These are phyloP conservation scores for Auricularia heimuer DNA, from an alignment of 768 basidiomycete genomes.

Conservation along the genomic window DNA sequence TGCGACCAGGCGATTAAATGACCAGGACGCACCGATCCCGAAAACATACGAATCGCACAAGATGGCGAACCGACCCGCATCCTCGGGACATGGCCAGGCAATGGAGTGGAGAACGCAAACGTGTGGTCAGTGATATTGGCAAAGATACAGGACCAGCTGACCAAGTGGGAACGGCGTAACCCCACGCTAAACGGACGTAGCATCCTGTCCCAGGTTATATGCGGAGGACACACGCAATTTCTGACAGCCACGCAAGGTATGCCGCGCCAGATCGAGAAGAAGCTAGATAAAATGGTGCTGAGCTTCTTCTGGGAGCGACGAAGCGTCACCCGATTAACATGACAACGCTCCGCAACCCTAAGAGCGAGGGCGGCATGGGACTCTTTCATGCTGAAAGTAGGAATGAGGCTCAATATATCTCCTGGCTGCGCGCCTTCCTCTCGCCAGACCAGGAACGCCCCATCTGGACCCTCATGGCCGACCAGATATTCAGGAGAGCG, in stretches of 20 bases:
- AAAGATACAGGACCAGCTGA: too few species aligned
- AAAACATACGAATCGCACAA: constrained; percentile 16
- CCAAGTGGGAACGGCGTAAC: too few species aligned
- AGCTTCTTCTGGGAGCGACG: constrained; percentile 20
- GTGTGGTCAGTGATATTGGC: too few species aligned
- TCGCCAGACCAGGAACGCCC: constrained; percentile 12
- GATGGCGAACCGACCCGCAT: constrained; percentile 22
- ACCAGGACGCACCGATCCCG: constrained; percentile 9
- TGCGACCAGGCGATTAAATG: neutral
- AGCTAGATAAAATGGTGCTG: constrained; percentile 13
- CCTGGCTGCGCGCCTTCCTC: constrained; percentile 15
- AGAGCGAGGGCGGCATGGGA: constrained; percentile 3
- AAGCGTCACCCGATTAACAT: constrained; percentile 2
- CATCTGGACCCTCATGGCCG: constrained; percentile 21
- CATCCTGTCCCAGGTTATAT: constrained; percentile 18
- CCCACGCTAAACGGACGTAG: constrained; percentile 19
- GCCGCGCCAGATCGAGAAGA: constrained; percentile 18
- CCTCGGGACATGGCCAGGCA: constrained; percentile 26
- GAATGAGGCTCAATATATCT: neutral
- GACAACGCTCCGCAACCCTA: neutral
- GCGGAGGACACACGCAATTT: constrained; percentile 27
- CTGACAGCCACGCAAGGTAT: constrained; percentile 26
- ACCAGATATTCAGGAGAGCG: constrained; percentile 5
- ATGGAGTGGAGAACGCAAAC: constrained; percentile 13
- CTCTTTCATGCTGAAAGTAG: neutral